Conservation (phyloP, 1,139 yeast genomes). For the Lizanozyma gosingica region DNA sequence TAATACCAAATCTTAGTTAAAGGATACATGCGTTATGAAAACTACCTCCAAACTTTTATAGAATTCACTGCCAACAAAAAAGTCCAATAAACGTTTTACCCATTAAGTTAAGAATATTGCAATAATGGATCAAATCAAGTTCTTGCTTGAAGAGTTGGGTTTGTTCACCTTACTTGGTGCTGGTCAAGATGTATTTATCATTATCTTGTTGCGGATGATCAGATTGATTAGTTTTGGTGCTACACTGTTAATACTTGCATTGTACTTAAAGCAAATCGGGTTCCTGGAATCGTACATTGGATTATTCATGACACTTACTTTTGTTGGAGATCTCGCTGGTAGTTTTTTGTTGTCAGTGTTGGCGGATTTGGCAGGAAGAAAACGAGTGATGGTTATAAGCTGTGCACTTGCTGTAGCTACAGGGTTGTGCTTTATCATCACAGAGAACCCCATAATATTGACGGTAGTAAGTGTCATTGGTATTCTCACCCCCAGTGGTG, state of each 20-base stretch:
- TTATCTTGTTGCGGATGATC: constrained; percentile 26
- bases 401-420: constrained; percentile 22
- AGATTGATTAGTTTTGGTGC: constrained; percentile 34
- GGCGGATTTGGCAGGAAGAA: constrained; percentile 29
- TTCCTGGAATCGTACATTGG: constrained; percentile 26
- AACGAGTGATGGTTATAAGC: constrained; percentile 19
- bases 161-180: constrained; percentile 15
- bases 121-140: not conserved
- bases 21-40: too few relatives aligned
- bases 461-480: constrained; percentile 22
- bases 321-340: constrained; percentile 28
- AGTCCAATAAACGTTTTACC: too few relatives aligned
- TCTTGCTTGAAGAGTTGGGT: not conserved
- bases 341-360: constrained; percentile 24
- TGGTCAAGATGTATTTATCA: constrained; percentile 21
- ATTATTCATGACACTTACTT: constrained; percentile 27
- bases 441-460: constrained; percentile 16
- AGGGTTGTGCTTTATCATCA: constrained; percentile 17
- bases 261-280: constrained; percentile 24
- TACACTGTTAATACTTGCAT: constrained; percentile 29
- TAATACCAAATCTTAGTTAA: too few relatives aligned
- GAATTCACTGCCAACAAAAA: too few relatives aligned
- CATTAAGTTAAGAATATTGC: too few relatives aligned
- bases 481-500: constrained; percentile 33
- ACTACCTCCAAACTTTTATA: too few relatives aligned